Evolutionary conservation across 805 yeast genomes (phyloP).

Genomic region (Kluyveromyces lactis): DNA sequence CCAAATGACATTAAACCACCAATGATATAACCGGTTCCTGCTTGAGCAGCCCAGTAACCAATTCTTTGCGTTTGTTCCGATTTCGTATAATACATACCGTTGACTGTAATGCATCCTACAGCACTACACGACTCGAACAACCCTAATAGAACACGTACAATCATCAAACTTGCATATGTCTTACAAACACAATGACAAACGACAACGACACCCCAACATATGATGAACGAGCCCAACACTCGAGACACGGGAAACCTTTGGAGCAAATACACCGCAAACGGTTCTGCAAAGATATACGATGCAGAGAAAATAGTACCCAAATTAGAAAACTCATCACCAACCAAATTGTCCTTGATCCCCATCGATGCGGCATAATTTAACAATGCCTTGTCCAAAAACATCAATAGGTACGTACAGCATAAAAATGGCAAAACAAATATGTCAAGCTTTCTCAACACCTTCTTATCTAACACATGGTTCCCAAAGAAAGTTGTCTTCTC

Average conservation of each 20-base stretch:
- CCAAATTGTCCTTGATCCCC: constrained; percentile 47
- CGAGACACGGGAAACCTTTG: constrained; percentile 49
- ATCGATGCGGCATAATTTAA: constrained; percentile 55
- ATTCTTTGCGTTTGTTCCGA: constrained; percentile 44
- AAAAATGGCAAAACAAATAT: constrained; percentile 38
- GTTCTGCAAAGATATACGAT: constrained; percentile 47
- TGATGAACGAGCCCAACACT: constrained; percentile 38
- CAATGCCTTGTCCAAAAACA: constrained; percentile 52
- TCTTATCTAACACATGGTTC: constrained; percentile 13
- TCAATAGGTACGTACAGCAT: constrained; percentile 46
- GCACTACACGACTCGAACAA: constrained; percentile 47
- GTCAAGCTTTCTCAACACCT: constrained; percentile 37
- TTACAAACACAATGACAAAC: constrained; percentile 45
- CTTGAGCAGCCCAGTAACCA: constrained; percentile 50
- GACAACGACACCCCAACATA: constrained; percentile 47
- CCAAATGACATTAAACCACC: constrained; percentile 43
- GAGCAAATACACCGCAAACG: constrained; percentile 38
- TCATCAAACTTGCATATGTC: constrained; percentile 45
- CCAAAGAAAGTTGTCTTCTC: constrained; percentile 18
- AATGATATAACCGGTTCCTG: constrained; percentile 41
- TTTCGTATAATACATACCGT: constrained; percentile 55
- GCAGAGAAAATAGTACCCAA: constrained; percentile 47
- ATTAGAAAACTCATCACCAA: constrained; percentile 42
- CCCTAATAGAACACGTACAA: constrained; percentile 46
- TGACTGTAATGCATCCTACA: constrained; percentile 47